A percentile compares a stretch with the other conserved stretches of the same genome.
These are phyloP conservation scores for Nigrospora osmanthi DNA, from an alignment of 2,329 filamentous ascomycete genomes.

Conservation along the genomic window DNA sequence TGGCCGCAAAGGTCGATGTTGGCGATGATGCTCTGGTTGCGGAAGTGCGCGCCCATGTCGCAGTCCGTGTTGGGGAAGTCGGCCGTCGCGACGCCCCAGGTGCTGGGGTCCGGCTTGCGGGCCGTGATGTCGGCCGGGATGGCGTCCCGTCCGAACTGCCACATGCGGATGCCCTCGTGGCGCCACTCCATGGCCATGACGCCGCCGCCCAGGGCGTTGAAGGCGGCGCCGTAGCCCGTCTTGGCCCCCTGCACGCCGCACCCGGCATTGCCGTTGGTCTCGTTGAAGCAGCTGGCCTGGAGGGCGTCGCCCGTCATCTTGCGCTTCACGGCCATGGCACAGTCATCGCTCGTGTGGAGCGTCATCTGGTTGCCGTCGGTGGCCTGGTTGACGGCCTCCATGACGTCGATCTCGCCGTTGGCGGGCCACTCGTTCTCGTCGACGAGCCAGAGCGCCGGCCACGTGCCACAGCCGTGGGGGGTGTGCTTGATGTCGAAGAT, in stretches of 20 bases:
- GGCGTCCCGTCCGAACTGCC: constrained; percentile 44
- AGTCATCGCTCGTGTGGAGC: constrained; percentile 46
- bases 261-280: constrained; percentile 44
- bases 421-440: constrained; percentile 54
- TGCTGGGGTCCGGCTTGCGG: constrained; percentile 47
- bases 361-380: constrained; percentile 49
- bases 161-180: constrained; percentile 51
- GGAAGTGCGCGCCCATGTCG: constrained; percentile 50
- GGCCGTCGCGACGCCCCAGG: constrained; percentile 54
- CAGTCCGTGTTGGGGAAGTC: constrained; percentile 60
- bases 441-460: constrained; percentile 59
- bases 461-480: constrained; percentile 55
- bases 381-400: constrained; percentile 50
- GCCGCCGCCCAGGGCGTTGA: constrained; percentile 48
- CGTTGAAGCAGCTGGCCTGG: constrained; percentile 41
- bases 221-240: constrained; percentile 39
- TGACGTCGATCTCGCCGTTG: constrained; percentile 57
- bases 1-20: constrained; percentile 60
- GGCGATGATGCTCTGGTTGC: constrained; percentile 57
- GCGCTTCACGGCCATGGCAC: constrained; percentile 45
- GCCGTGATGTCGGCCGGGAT: constrained; percentile 45
- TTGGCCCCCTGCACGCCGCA: constrained; percentile 41
- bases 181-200: constrained; percentile 56
- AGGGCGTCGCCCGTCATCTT: constrained; percentile 39
- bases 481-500: constrained; percentile 59